Evolutionary conservation across 1,284 basidiomycete species (phyloP), one percentile per base, ranked within the genome.

Genomic region (Ustilago trichophora): DNA sequence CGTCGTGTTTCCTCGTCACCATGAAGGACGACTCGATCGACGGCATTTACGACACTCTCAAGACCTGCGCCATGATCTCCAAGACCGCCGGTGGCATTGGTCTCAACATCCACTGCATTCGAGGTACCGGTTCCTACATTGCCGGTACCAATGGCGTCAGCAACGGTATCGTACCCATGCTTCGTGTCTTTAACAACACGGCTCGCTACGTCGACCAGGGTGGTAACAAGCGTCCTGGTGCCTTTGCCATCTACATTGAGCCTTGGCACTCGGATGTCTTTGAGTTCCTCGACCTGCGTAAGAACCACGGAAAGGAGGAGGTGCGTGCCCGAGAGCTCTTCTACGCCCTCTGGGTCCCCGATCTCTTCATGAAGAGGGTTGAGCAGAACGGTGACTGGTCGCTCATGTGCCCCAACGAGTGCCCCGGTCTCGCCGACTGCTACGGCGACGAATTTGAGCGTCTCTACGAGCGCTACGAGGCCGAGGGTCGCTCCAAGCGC

Each of bases 11-110:
- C 88, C 88, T 98, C 50, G 91, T 98, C 49, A 90, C 89, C 78
- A 98, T 98, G 94, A 94, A 94, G 84, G 94, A 98, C 34, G 96
- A 98, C 83, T 97, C 93, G 8, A 98, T 98, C 69, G 96, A 98
- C 75, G 96, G 95, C 35, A 98, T 99, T 82, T 98, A 98, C 83
- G 94, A 98, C 81, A 98, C 95, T 0, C 87, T 99, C 76, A 98
- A 97, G 86, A 92, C 89, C 63, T 98, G 96, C 81, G 96, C 96
- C 3, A 94, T 97, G 91, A 99, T 99, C 83, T 95, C 92, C 81
- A 98, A 99, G 86, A 96, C 93, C 21, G 96, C 96, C 33, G 95
- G 95, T 77, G 96, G 95, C 72, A 98, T 98, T 80, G 96, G 96
- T 67, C 85, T 99, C 60, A 93, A 87, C 84, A 97, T 99, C 73